Percentiles rank a stretch among this genome's conserved stretches.
Evolutionary conservation across 805 yeast species (phyloP).

Genomic region (Yarrowia deformans): DNA sequence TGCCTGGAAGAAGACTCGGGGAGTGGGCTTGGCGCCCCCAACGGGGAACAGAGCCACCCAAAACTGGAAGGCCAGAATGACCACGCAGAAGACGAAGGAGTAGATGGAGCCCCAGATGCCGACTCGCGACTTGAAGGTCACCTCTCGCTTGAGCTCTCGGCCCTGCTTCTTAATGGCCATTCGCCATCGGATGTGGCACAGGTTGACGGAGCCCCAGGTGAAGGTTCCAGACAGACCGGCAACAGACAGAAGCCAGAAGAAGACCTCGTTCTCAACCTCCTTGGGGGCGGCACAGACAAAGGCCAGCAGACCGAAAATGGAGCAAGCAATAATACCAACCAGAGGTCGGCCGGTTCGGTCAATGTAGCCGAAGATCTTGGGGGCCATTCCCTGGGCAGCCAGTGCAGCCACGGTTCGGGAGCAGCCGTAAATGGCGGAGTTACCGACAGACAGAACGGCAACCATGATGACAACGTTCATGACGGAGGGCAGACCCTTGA

Average conservation of each 20-base stretch:
- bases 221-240: constrained; percentile 68
- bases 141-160: constrained; percentile 64
- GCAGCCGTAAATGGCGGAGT: constrained; percentile 69
- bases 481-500: constrained; percentile 68
- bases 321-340: constrained; percentile 60
- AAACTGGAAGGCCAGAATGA: constrained; percentile 72
- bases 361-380: constrained; percentile 64
- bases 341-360: constrained; percentile 78
- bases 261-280: constrained; percentile 61
- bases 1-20: constrained; percentile 63
- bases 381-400: constrained; percentile 67
- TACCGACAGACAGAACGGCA: constrained; percentile 71
- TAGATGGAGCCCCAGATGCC: constrained; percentile 69
- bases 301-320: constrained; percentile 59
- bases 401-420: constrained; percentile 71
- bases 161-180: constrained; percentile 67
- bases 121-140: constrained; percentile 64
- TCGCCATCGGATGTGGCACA: constrained; percentile 69
- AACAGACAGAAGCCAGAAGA: constrained; percentile 69
- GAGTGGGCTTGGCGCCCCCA: constrained; percentile 58
- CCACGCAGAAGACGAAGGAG: constrained; percentile 62
- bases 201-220: constrained; percentile 68
- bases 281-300: constrained; percentile 65
- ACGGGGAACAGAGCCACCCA: constrained; percentile 79
- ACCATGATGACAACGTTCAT: constrained; percentile 72